phyloP scores from a whole-genome alignment of 257 asterid species.

The Solanum sejunctum region DNA sequence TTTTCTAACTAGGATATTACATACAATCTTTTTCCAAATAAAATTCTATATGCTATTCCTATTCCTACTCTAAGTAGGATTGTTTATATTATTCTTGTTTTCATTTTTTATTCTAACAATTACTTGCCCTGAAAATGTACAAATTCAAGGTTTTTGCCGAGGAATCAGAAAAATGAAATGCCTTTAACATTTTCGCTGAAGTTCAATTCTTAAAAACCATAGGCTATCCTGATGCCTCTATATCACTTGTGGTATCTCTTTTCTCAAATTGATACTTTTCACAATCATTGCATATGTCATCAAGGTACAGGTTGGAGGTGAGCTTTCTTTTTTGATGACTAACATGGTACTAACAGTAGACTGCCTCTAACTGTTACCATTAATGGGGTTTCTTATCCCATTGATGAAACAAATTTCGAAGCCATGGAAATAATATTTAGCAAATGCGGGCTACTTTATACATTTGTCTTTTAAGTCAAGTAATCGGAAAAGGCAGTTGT shows the following conservation, averaged over 20 bases:
- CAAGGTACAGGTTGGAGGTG: neutral
- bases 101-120: too few species aligned
- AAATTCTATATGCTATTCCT: too few species aligned
- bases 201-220: neutral
- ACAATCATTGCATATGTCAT: neutral
- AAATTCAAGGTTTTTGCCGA: neutral
- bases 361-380: neutral
- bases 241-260: neutral
- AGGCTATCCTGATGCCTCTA: neutral
- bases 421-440: neutral
- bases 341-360: neutral
- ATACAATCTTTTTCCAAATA: too few species aligned
- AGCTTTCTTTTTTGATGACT: neutral
- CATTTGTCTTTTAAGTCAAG: neutral
- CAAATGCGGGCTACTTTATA: neutral
- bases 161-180: neutral
- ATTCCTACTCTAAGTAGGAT: too few species aligned
- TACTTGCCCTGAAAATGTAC: neutral
- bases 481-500: neutral
- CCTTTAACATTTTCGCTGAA: neutral
- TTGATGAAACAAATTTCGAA: neutral
- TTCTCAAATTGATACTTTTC: neutral
- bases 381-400: neutral
- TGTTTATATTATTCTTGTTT: too few species aligned
- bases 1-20: too few species aligned